A percentile compares a stretch with the other conserved stretches of the same genome.
Conservation (phyloP, 441 rosid genomes). For the Pelargonium myrrhifolium region DNA sequence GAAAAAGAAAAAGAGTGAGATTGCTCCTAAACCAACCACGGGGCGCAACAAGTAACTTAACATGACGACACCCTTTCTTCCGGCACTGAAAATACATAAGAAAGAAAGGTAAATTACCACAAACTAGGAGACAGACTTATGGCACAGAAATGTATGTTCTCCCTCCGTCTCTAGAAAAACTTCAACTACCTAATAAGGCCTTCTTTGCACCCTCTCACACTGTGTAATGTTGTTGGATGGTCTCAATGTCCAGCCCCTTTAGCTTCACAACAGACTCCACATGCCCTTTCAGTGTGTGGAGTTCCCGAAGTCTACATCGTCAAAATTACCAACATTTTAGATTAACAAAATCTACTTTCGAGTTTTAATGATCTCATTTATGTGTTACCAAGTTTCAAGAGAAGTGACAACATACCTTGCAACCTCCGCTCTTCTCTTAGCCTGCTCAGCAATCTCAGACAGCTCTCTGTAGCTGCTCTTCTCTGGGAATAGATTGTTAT, state of each 20-base stretch:
- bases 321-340: not conserved
- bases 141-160: constrained; percentile 17
- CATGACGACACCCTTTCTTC: constrained; percentile 22
- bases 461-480: constrained; percentile 79
- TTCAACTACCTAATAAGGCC: not conserved
- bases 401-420: constrained; percentile 53
- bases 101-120: constrained; percentile 13
- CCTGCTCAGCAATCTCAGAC: constrained; percentile 90
- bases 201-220: constrained; percentile 28
- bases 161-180: constrained; percentile 22
- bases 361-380: not conserved
- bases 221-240: constrained; percentile 89
- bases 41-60: constrained; percentile 2
- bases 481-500: constrained; percentile 43
- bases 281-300: constrained; percentile 87
- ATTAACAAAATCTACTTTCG: too few species aligned
- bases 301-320: constrained; percentile 68
- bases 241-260: constrained; percentile 85
- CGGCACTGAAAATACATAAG: constrained; percentile 14
- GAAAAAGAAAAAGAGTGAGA: too few species aligned
- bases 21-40: too few species aligned
- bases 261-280: constrained; percentile 95
- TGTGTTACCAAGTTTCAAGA: not conserved
- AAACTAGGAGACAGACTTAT: constrained; percentile 24
- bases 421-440: constrained; percentile 68